Evolutionary conservation across 2,329 filamentous ascomycete species (phyloP).

Genomic region (Laburnicola sp.): DNA sequence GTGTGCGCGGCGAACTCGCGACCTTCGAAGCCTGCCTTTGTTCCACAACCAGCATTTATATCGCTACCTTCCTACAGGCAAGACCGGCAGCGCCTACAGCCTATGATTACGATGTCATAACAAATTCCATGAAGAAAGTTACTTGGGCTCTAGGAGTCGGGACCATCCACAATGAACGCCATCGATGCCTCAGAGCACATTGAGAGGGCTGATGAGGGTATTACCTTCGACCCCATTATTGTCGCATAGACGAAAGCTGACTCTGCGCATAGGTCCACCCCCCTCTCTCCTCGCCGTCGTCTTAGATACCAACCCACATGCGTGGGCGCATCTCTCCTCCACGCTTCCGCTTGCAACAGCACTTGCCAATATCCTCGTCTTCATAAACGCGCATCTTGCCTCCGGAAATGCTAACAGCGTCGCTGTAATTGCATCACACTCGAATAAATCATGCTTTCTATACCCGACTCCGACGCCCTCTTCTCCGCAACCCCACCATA

Average conservation of each 20-base stretch:
- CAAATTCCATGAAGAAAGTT: background rate
- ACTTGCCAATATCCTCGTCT: slow-evolving; percentile 87
- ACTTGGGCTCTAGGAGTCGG: background rate
- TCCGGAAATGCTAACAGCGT: slow-evolving; percentile 93
- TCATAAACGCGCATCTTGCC: slow-evolving; percentile 93
- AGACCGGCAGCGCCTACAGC: background rate
- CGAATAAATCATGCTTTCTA: slow-evolving; percentile 83
- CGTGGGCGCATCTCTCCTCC: slow-evolving; percentile 78
- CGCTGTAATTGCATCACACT: slow-evolving; percentile 86
- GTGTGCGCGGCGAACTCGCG: background rate
- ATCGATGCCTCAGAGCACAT: slow-evolving; percentile 62
- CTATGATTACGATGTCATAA: slow-evolving; percentile 1
- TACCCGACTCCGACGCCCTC: slow-evolving; percentile 65
- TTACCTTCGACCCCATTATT: background rate
- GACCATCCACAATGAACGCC: slow-evolving; percentile 58
- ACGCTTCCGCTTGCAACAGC: slow-evolving; percentile 80
- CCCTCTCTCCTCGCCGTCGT: slow-evolving; percentile 89
- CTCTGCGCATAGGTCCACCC: slow-evolving; percentile 52
- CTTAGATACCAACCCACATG: slow-evolving; percentile 94
- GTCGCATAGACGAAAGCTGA: slow-evolving; percentile 10
- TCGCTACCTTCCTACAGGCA: background rate
- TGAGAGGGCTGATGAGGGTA: slow-evolving; percentile 43
- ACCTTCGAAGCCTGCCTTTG: background rate
- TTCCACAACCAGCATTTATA: background rate
- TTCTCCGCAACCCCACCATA: slow-evolving; percentile 19